Conservation (phyloP, 768 basidiomycete species). For the Hirschioporus abietinus region DNA sequence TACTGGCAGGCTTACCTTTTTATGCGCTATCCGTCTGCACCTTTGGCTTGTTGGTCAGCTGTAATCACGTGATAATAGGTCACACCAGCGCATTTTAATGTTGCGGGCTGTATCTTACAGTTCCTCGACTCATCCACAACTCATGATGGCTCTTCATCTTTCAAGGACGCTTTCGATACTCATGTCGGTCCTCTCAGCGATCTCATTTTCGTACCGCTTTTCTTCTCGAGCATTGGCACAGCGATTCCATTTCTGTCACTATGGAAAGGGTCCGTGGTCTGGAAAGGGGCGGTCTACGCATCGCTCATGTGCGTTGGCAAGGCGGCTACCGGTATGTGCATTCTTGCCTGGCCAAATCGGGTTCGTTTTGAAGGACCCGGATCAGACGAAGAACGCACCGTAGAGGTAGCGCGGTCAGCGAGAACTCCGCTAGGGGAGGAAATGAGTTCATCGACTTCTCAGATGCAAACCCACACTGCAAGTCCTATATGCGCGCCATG, state of each 20-base stretch:
- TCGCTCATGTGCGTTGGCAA: constrained; percentile 55
- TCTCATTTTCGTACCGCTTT: constrained; percentile 50
- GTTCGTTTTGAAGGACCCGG: constrained; percentile 5
- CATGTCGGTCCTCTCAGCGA: constrained; percentile 34
- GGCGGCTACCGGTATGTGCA: constrained; percentile 40
- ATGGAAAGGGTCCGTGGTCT: constrained; percentile 34
- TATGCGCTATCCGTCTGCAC: too few relatives aligned
- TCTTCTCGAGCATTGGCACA: constrained; percentile 62
- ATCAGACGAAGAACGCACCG: not conserved
- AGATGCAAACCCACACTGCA: not conserved
- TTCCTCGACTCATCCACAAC: constrained; percentile 18
- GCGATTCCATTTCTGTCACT: constrained; percentile 46
- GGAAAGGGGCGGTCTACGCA: constrained; percentile 54
- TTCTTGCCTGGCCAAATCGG: constrained; percentile 30
- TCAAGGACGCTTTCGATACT: constrained; percentile 27
- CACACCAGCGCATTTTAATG: constrained; percentile 58
- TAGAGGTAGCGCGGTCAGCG: not conserved
- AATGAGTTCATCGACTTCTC: not conserved
- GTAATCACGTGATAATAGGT: too few relatives aligned
- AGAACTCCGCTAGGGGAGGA: not conserved
- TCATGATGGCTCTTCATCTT: constrained; percentile 18
- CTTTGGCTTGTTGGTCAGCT: too few relatives aligned
- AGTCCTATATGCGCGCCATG: too few relatives aligned
- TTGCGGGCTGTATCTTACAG: constrained; percentile 47
- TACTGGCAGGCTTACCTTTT: too few relatives aligned